Evolutionary conservation across 306 rosid species (phyloP).

Genomic region (Heteromeles arbutifolia): DNA sequence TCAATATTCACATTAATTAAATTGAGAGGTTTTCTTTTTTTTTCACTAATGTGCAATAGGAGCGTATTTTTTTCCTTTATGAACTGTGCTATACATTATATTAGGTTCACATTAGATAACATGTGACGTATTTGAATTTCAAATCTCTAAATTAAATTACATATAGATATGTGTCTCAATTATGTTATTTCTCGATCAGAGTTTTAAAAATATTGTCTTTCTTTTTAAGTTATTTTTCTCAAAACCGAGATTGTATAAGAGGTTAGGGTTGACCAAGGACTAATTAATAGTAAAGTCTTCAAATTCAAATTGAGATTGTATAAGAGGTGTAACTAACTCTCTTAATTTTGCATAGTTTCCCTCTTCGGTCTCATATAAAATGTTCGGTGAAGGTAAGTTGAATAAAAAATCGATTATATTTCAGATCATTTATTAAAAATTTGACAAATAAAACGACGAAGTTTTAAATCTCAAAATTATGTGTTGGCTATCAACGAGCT

Average conservation of each 20-base stretch:
- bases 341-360: neutral
- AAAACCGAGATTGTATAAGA: too few species aligned
- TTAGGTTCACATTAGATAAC: neutral
- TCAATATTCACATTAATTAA: too few species aligned
- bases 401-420: too few species aligned
- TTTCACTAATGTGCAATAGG: neutral
- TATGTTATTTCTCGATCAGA: neutral
- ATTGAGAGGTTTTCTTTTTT: neutral
- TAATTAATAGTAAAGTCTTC: neutral
- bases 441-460: rapidly evolving
- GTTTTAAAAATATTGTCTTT: neutral
- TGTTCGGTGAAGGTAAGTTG: too few species aligned
- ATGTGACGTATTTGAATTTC: neutral
- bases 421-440: too few species aligned
- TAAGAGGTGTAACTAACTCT: neutral
- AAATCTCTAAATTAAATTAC: neutral
- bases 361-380: neutral
- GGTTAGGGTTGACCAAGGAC: too few species aligned
- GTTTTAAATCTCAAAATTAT: too few species aligned
- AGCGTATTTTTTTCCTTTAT: neutral
- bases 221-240: neutral
- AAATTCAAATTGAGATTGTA: neutral
- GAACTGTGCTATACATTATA: too few species aligned
- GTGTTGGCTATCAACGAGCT: rapidly evolving
- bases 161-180: neutral